A percentile compares a stretch with the other conserved stretches of the same genome.
phyloP scores from a whole-genome alignment of 176 grass and related monocot genomes.

The Carex parvula region DNA sequence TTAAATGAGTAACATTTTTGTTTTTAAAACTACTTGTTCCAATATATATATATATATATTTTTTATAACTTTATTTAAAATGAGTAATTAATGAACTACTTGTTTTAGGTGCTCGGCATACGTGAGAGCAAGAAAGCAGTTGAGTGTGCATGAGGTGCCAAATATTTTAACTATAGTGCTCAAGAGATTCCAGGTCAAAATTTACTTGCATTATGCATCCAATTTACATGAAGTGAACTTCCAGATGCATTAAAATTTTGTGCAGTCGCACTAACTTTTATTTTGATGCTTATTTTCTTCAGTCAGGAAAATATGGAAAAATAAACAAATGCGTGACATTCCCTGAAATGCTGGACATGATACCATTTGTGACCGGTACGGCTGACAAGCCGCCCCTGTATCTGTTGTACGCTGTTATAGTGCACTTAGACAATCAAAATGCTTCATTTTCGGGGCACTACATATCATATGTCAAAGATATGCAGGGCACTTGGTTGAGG shows the following conservation, averaged over 20 bases:
- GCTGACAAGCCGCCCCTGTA: constrained; percentile 93
- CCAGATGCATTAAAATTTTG: background rate
- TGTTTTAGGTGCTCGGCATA: constrained; percentile 72
- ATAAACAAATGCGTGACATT: constrained; percentile 99
- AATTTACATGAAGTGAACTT: constrained; percentile 4
- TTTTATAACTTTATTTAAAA: constrained; percentile 1
- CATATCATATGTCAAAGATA: constrained; percentile 92
- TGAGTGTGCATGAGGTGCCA: constrained; percentile 95
- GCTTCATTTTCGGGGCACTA: constrained; percentile 98
- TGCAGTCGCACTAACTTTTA: constrained; percentile 4
- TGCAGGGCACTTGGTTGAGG: constrained; percentile 94
- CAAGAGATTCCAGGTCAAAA: constrained; percentile 92
- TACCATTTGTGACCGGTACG: constrained; percentile 86
- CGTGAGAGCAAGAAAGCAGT: constrained; percentile 88
- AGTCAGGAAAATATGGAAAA: constrained; percentile 98
- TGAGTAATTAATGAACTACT: constrained; percentile 24
- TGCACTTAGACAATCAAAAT: constrained; percentile 92
- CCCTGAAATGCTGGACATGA: constrained; percentile 98
- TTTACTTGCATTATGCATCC: constrained; percentile 21
- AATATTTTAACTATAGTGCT: constrained; percentile 98
- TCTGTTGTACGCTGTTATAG: constrained; percentile 88
- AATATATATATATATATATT: too few relatives aligned
- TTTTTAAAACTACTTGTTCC: background rate
- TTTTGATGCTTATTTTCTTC: constrained; percentile 22
- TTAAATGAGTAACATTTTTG: background rate